Conservation (phyloP, 768 basidiomycete species). For the Cantharellus anzutake region DNA sequence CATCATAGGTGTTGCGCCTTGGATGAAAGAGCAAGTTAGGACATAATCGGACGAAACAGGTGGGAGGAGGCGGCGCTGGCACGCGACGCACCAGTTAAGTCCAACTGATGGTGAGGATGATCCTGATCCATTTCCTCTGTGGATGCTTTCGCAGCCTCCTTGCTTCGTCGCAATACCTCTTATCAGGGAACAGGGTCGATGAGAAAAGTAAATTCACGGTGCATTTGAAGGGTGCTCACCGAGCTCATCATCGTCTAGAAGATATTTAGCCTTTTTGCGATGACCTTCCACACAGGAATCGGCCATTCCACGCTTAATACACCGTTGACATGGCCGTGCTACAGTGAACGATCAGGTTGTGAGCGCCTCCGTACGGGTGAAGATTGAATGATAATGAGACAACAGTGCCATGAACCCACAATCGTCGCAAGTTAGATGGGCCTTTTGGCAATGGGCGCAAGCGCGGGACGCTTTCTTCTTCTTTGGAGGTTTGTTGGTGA, state of each 20-base stretch:
- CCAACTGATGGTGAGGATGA: neutral
- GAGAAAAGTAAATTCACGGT: too few relatives aligned
- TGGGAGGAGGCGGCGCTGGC: neutral
- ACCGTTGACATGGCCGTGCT: constrained; percentile 95
- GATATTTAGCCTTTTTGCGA: constrained; percentile 95
- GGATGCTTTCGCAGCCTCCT: too few relatives aligned
- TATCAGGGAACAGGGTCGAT: too few relatives aligned
- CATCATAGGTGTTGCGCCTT: constrained; percentile 27
- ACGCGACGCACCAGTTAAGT: neutral
- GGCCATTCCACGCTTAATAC: constrained; percentile 82
- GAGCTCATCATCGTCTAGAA: constrained; percentile 84
- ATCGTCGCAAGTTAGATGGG: constrained; percentile 96
- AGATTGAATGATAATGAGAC: neutral
- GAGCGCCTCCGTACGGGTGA: neutral
- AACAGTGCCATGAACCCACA: constrained; percentile 25
- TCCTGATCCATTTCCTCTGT: too few relatives aligned
- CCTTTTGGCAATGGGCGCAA: constrained; percentile 91
- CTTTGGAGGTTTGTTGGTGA: constrained; percentile 25
- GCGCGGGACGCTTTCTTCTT: constrained; percentile 92
- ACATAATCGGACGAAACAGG: constrained; percentile 9
- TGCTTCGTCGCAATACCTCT: too few relatives aligned
- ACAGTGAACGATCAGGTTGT: constrained; percentile 3
- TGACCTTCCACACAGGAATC: constrained; percentile 83
- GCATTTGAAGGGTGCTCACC: constrained; percentile 26
- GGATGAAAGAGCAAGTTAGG: constrained; percentile 10